Base-by-base conservation (phyloP, 2,329 filamentous ascomycete species). In the Arachnomyces sp. region DNA sequence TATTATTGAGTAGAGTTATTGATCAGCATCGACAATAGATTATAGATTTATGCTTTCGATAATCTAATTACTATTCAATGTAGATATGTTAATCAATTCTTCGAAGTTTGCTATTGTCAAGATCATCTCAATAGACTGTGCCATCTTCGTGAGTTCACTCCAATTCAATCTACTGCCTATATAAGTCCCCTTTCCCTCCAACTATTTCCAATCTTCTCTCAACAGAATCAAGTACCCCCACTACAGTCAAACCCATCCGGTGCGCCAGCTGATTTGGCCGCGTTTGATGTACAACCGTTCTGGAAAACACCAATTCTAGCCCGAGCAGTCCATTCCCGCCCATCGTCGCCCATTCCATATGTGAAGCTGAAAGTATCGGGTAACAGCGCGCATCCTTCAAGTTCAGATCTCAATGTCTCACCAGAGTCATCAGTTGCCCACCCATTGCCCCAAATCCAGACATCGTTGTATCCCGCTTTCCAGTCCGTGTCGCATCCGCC, bases 191-290 rank as follows among this genome's bases (percentile, higher is more conserved):
- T n/a, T n/a, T n/a, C n/a, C n/a, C n/a, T n/a, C n/a, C n/a, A n/a
- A n/a, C n/a, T n/a, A n/a, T n/a, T n/a, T n/a, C n/a, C n/a, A n/a
- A n/a, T n/a, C n/a, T n/a, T n/a, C n/a, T n/a, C n/a, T n/a, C n/a
- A n/a, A n/a, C n/a, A n/a, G n/a, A n/a, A n/a, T n/a, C n/a, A n/a
- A n/a, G n/a, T n/a, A n/a, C n/a, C n/a, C n/a, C n/a, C n/a, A n/a
- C n/a, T n/a, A 25, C 41, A 17, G 35, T 35, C 40, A 32, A 40
- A 35, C n/a, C 17, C 15, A 13, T 36, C 31, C 15, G 15, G 34
- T 4, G 28, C 34, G 13, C 39, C 29, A 25, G 34, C 39, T n/a
- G 12, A 31, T 7, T n/a, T 32, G 13, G 14, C 18, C 28, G 39
- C 34, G 3, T 25, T 4, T n/a, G 3, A 2, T 2, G 36, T 13